Evolutionary conservation across 768 basidiomycete genomes (phyloP).

Genomic region (Sarcomyxa edulis): DNA sequence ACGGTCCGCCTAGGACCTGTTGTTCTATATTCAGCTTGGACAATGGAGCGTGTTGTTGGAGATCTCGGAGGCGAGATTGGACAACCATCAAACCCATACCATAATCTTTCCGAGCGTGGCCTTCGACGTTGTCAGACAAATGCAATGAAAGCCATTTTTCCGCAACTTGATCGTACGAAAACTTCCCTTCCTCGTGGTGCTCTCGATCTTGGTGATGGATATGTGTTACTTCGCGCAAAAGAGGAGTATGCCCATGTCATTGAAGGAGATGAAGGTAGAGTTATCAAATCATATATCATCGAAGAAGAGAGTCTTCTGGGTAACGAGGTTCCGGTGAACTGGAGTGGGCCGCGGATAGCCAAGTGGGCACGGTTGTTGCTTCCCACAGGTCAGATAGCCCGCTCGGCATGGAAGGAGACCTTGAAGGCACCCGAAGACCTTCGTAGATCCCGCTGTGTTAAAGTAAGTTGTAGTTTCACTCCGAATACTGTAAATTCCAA

Average conservation of each 20-base stretch:
- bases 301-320: slow-evolving; percentile 6
- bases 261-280: background rate
- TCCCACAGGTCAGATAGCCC: slow-evolving; percentile 18
- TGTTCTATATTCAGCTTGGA: slow-evolving; percentile 2
- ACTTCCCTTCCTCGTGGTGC: slow-evolving; percentile 10
- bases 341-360: background rate
- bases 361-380: slow-evolving; percentile 17
- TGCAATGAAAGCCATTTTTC: slow-evolving; percentile 3
- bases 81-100: slow-evolving; percentile 6
- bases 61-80: slow-evolving; percentile 7
- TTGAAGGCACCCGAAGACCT: slow-evolving; percentile 1
- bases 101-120: slow-evolving; percentile 6
- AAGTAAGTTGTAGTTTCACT: too few relatives aligned
- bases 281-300: background rate
- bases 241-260: background rate
- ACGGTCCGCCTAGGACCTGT: slow-evolving; percentile 2
- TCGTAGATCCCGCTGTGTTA: slow-evolving; percentile 4
- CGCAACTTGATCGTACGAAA: slow-evolving; percentile 1
- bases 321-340: slow-evolving; percentile 1
- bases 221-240: slow-evolving; percentile 6
- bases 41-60: slow-evolving; percentile 7
- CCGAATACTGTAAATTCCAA: too few relatives aligned
- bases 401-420: slow-evolving; percentile 16
- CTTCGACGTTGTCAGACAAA: slow-evolving; percentile 4
- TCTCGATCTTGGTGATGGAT: slow-evolving; percentile 4